Evolutionary conservation across 1,139 yeast species (phyloP).

Genomic region (Protomyces inouyei): DNA sequence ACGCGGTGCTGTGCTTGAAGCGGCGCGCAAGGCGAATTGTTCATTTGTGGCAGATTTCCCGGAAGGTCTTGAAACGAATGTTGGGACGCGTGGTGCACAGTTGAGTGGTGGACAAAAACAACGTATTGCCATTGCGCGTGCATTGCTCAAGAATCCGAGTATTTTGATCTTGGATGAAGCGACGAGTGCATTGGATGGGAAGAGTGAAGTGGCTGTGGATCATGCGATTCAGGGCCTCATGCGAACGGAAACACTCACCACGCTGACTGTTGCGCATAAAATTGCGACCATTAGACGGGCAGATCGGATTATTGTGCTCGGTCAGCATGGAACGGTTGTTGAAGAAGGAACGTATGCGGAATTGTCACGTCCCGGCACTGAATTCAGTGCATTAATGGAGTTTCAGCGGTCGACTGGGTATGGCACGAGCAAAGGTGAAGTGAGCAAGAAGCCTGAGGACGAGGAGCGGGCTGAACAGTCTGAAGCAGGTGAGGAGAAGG

Average conservation of each 20-base stretch:
- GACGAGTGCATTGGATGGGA: conserved; percentile 55
- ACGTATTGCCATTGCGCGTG: conserved; percentile 77
- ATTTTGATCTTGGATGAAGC: conserved; percentile 67
- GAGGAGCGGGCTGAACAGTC: neutral
- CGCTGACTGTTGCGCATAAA: conserved; percentile 89
- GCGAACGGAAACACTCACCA: conserved; percentile 61
- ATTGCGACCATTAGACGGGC: conserved; percentile 82
- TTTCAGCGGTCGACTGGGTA: conserved; percentile 6
- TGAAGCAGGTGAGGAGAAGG: neutral
- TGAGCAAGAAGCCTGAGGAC: conserved; percentile 15
- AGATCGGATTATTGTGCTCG: conserved; percentile 74
- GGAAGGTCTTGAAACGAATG: conserved; percentile 70
- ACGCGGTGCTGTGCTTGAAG: conserved; percentile 61
- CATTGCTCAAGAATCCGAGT: conserved; percentile 66
- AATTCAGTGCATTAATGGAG: conserved; percentile 58
- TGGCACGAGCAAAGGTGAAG: conserved; percentile 7
- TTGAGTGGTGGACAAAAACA: conserved; percentile 83
- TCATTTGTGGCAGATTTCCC: conserved; percentile 59
- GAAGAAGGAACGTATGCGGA: conserved; percentile 74
- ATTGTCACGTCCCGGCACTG: conserved; percentile 58
- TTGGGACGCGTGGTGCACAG: conserved; percentile 84
- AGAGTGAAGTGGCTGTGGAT: conserved; percentile 77
- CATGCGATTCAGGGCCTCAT: conserved; percentile 57
- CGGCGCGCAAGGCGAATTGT: conserved; percentile 76
- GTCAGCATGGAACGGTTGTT: conserved; percentile 69